phyloP scores from a whole-genome alignment of 1,284 basidiomycete species.

The Ustilago shanxiensis region DNA sequence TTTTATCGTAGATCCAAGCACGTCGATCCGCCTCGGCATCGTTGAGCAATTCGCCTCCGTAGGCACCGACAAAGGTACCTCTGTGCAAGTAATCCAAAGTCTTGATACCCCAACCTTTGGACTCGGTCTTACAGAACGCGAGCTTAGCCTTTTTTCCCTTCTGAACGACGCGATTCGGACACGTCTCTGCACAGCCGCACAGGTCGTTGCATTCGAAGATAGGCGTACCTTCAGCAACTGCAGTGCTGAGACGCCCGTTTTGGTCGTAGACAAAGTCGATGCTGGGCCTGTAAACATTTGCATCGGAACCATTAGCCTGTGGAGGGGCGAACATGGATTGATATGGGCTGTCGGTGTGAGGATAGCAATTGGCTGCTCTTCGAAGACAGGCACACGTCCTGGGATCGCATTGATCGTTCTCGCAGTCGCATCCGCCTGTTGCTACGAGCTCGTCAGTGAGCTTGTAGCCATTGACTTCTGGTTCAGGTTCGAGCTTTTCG shows the following conservation, averaged over 20 bases:
- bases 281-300: not conserved
- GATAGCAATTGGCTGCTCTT: conserved; percentile 33
- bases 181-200: conserved; percentile 82
- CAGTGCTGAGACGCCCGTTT: conserved; percentile 22
- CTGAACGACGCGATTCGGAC: conserved; percentile 86
- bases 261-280: conserved; percentile 43
- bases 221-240: conserved; percentile 71
- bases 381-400: conserved; percentile 49
- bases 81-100: conserved; percentile 63
- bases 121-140: conserved; percentile 76
- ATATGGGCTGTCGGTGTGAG: conserved; percentile 12
- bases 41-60: conserved; percentile 84
- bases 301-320: not conserved
- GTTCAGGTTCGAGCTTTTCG: conserved; percentile 8
- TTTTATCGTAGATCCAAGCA: conserved; percentile 78
- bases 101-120: conserved; percentile 77
- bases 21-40: conserved; percentile 78
- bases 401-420: conserved; percentile 53
- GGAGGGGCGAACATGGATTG: conserved; percentile 14
- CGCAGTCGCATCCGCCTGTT: conserved; percentile 46
- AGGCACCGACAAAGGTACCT: conserved; percentile 83
- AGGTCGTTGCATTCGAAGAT: conserved; percentile 88
- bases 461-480: conserved; percentile 25
- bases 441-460: conserved; percentile 39
- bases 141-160: conserved; percentile 75